Evolutionary conservation across 192 early-diverging fungal genomes (phyloP).

Genomic region (Phycomyces nitens): DNA sequence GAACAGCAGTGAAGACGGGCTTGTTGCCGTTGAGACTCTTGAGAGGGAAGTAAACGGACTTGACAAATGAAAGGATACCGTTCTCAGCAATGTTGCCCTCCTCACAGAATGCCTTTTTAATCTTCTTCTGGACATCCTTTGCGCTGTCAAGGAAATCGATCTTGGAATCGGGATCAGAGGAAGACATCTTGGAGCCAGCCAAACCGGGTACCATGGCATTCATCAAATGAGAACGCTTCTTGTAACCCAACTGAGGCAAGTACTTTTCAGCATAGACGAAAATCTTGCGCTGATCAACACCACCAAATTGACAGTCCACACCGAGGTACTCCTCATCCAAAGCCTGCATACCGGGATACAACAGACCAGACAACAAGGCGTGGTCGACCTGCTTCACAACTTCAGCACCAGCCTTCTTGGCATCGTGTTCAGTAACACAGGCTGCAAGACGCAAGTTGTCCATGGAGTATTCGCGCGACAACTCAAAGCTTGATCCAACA

Average conservation of each 20-base stretch:
- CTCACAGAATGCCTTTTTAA: slow-evolving; percentile 96
- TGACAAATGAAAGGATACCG: slow-evolving; percentile 87
- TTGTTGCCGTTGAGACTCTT: slow-evolving; percentile 58
- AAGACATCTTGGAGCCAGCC: slow-evolving; percentile 91
- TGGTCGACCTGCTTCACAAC: slow-evolving; percentile 95
- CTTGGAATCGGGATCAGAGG: slow-evolving; percentile 96
- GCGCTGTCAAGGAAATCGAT: slow-evolving; percentile 91
- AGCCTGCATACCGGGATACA: slow-evolving; percentile 97
- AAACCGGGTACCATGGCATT: slow-evolving; percentile 97
- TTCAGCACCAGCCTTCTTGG: slow-evolving; percentile 97
- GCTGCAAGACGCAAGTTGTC: slow-evolving; percentile 88
- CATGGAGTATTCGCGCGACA: slow-evolving; percentile 85
- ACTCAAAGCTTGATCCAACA: slow-evolving; percentile 83
- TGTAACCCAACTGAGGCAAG: slow-evolving; percentile 89
- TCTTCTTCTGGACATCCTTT: slow-evolving; percentile 76
- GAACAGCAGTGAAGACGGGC: slow-evolving; percentile 61
- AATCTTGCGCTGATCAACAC: slow-evolving; percentile 99
- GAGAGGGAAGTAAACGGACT: slow-evolving; percentile 87
- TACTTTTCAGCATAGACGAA: slow-evolving; percentile 97
- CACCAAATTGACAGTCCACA: slow-evolving; percentile 94
- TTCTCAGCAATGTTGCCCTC: slow-evolving; percentile 91
- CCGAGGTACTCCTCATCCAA: slow-evolving; percentile 96
- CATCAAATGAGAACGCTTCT: slow-evolving; percentile 97
- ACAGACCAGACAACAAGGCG: slow-evolving; percentile 85
- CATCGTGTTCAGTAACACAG: slow-evolving; percentile 87